Percentiles rank a stretch among this genome's conserved stretches.
phyloP scores from a whole-genome alignment of 257 asterid species.

The Cordia subcordata region DNA sequence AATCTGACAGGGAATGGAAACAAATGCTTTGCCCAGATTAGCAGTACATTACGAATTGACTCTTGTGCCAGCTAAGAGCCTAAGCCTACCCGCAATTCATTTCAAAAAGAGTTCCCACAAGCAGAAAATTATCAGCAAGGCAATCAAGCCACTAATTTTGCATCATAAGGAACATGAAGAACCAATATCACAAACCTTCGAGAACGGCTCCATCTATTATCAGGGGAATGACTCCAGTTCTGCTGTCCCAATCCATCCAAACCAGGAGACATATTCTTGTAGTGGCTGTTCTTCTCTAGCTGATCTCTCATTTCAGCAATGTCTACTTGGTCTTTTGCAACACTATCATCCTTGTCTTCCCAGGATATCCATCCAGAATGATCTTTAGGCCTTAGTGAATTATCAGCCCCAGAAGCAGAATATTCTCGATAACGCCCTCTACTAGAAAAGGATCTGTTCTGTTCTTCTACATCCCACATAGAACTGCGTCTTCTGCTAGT shows the following conservation, averaged over 20 bases:
- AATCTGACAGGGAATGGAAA: no score
- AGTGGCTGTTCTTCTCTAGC: constrained; percentile 33
- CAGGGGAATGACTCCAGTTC: constrained; percentile 37
- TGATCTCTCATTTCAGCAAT: constrained; percentile 38
- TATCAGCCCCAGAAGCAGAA: constrained; percentile 35
- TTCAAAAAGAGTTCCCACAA: no score
- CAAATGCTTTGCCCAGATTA: no score
- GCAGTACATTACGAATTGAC: no score
- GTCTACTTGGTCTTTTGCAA: constrained; percentile 28
- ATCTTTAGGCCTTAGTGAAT: constrained; percentile 33
- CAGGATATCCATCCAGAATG: constrained; percentile 37
- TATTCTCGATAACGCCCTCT: constrained; percentile 34
- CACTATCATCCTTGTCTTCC: constrained; percentile 34
- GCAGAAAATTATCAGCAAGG: background rate
- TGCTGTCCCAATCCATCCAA: constrained; percentile 42
- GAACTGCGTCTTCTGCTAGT: constrained; percentile 55
- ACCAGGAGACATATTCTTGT: constrained; percentile 52
- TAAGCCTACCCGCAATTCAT: no score
- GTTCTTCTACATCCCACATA: constrained; percentile 53
- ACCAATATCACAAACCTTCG: constrained; percentile 38
- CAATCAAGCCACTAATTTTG: background rate
- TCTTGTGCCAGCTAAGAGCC: no score
- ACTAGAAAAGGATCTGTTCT: constrained; percentile 30
- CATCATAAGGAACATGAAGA: no score
- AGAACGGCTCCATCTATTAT: constrained; percentile 36